Conservation (phyloP, 148 eudicot genomes). For the Selenicereus undatus region DNA sequence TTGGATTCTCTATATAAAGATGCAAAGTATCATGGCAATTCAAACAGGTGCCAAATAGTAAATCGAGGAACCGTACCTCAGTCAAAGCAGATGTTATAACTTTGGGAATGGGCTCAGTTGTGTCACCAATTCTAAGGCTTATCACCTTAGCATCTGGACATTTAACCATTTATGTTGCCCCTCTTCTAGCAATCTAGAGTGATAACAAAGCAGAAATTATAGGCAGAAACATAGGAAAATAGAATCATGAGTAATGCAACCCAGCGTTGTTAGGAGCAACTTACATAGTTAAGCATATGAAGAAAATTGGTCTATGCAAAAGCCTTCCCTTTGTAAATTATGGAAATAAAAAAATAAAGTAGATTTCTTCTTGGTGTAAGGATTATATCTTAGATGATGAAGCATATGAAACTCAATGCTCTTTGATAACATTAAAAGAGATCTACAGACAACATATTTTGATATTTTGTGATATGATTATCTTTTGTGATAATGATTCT, state of each 20-base stretch:
- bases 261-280: background rate
- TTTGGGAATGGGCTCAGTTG: constrained; percentile 92
- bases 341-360: no score
- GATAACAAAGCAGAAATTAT: background rate
- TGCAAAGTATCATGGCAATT: background rate
- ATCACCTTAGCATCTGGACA: constrained; percentile 90
- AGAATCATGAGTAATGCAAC: background rate
- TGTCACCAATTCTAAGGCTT: constrained; percentile 93
- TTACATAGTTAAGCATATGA: no score
- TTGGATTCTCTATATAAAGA: background rate
- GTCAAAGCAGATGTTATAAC: constrained; percentile 90
- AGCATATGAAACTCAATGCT: no score
- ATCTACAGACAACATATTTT: no score
- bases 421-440: no score
- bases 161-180: constrained; percentile 59
- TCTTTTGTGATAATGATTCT: no score
- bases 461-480: no score
- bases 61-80: constrained; percentile 39
- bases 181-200: constrained; percentile 68
- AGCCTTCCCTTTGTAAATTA: no score
- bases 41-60: background rate
- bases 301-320: no score
- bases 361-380: no score
- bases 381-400: no score
- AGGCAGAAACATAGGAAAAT: no score